phyloP scores from a whole-genome alignment of 2,329 filamentous ascomycete species.

The Hymenoscyphus occultus region DNA sequence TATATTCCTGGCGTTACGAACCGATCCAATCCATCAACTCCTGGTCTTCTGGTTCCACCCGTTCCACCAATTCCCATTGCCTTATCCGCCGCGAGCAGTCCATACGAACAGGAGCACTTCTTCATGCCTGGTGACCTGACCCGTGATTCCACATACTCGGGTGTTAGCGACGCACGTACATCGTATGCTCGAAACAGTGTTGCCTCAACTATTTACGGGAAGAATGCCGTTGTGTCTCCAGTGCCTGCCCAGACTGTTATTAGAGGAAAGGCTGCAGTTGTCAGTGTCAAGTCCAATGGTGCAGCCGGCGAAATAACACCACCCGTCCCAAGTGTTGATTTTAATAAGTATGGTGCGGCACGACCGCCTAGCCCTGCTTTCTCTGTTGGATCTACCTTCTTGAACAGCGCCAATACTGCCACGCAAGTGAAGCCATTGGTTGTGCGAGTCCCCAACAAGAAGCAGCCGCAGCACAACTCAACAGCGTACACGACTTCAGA shows the following conservation, averaged over 20 bases:
- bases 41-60: slow-evolving; percentile 78
- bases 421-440: slow-evolving; percentile 59
- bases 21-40: slow-evolving; percentile 79
- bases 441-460: slow-evolving; percentile 53
- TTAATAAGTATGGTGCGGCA: slow-evolving; percentile 50
- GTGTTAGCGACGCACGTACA: slow-evolving; percentile 57
- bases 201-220: slow-evolving; percentile 90
- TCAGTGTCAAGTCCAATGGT: slow-evolving; percentile 78
- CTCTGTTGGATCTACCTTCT: slow-evolving; percentile 65
- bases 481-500: slow-evolving; percentile 24
- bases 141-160: slow-evolving; percentile 87
- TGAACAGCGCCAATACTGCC: slow-evolving; percentile 59
- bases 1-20: slow-evolving; percentile 98
- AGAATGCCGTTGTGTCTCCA: slow-evolving; percentile 78
- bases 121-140: slow-evolving; percentile 82
- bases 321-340: slow-evolving; percentile 71
- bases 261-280: slow-evolving; percentile 84
- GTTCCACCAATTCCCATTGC: slow-evolving; percentile 84
- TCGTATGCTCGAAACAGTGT: slow-evolving; percentile 70
- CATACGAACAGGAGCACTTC: slow-evolving; percentile 79
- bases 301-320: slow-evolving; percentile 56
- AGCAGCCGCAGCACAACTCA: slow-evolving; percentile 27
- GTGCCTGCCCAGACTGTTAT: slow-evolving; percentile 82
- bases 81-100: slow-evolving; percentile 51
- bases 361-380: slow-evolving; percentile 57